Percentiles rank a stretch among this genome's conserved stretches.
These are phyloP conservation scores for Phaeolepiota aurea DNA, from an alignment of 768 basidiomycete genomes.

Conservation along the genomic window DNA sequence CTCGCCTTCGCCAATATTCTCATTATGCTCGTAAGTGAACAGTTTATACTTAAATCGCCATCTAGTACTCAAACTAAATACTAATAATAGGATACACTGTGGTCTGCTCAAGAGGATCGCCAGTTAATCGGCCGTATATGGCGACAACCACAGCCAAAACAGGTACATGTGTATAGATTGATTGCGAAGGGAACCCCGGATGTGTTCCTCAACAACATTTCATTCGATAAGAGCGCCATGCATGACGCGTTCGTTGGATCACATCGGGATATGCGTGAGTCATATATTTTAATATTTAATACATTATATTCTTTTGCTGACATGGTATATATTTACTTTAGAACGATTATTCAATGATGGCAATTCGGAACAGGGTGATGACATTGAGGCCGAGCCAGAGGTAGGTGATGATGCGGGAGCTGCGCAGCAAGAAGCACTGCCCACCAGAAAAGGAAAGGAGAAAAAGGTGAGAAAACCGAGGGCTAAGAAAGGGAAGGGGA, in stretches of 20 bases:
- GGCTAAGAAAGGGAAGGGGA: no score
- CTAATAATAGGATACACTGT: constrained; percentile 10
- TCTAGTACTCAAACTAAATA: not conserved
- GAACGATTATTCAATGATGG: no score
- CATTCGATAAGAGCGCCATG: constrained; percentile 6
- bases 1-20: not conserved
- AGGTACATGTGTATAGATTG: constrained; percentile 10
- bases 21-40: not conserved
- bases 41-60: not conserved
- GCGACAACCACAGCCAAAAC: constrained; percentile 7
- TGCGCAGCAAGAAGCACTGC: no score
- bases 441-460: no score
- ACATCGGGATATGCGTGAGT: not conserved
- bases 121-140: constrained; percentile 12
- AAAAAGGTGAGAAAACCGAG: no score
- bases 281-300: no score
- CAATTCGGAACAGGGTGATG: no score
- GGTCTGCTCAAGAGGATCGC: constrained; percentile 14
- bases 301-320: no score
- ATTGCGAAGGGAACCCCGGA: constrained; percentile 8
- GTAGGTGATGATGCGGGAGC: no score
- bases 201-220: constrained; percentile 15
- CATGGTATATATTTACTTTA: no score
- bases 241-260: not conserved
- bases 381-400: no score